Percentiles rank a stretch among this genome's conserved stretches.
Evolutionary conservation across 1,284 basidiomycete species (phyloP).

Genomic region (Calocybe gambosa): DNA sequence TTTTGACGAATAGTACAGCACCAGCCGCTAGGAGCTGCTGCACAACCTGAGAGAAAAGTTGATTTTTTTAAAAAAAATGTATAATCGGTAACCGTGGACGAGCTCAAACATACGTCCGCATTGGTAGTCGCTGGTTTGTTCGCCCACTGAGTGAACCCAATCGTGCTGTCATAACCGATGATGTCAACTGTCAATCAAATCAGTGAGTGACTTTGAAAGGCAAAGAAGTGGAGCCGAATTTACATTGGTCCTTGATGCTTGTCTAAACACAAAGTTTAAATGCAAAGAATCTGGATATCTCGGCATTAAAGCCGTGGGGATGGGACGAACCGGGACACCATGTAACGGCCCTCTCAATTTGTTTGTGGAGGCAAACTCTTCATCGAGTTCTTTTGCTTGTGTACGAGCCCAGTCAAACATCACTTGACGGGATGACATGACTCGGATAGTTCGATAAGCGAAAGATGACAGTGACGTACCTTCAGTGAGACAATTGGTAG

Average conservation of each 20-base stretch:
- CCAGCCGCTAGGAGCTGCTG: conserved; percentile 40
- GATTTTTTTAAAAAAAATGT: not conserved
- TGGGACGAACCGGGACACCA: conserved; percentile 69
- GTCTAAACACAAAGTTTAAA: conserved; percentile 18
- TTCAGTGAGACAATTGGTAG: conserved; percentile 78
- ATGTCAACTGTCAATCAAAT: conserved; percentile 42
- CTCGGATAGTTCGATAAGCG: not conserved
- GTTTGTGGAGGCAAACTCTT: conserved; percentile 55
- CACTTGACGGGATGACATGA: conserved; percentile 35
- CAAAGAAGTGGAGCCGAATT: conserved; percentile 15
- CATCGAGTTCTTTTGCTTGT: conserved; percentile 59
- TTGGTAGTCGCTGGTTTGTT: conserved; percentile 52
- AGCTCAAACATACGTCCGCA: conserved; percentile 44
- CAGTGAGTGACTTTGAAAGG: not conserved
- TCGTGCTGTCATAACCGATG: conserved; percentile 57
- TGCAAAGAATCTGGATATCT: not conserved
- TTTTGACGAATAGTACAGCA: conserved; percentile 42
- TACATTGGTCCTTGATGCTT: conserved; percentile 58
- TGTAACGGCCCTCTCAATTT: conserved; percentile 67
- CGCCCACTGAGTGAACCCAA: conserved; percentile 70
- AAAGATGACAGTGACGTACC: conserved; percentile 29
- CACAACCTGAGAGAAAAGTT: conserved; percentile 31
- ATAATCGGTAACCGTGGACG: not conserved
- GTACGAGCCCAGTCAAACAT: conserved; percentile 63
- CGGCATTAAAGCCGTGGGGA: not conserved